Percentiles rank a stretch among this genome's conserved stretches.
Conservation (phyloP, 495 filamentous ascomycete species). For the Rostrohypoxylon terebratum region DNA sequence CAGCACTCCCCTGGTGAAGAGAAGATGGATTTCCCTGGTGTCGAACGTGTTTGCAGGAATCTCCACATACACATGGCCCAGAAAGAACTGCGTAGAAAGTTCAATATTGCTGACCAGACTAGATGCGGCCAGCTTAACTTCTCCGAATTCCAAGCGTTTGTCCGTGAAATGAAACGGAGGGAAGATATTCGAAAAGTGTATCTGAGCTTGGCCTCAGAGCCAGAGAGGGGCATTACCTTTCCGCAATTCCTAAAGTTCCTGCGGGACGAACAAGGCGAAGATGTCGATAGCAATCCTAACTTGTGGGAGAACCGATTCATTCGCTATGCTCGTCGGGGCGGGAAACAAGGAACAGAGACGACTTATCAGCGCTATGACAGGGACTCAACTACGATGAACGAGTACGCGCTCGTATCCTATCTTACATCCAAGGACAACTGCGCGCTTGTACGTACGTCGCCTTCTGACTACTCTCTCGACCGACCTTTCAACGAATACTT, state of each 20-base stretch:
- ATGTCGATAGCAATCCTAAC: constrained; percentile 71
- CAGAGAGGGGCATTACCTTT: constrained; percentile 71
- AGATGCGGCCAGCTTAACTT: constrained; percentile 74
- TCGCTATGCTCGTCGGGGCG: constrained; percentile 53
- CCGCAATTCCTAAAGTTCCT: constrained; percentile 83
- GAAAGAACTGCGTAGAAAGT: constrained; percentile 77
- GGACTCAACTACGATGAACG: constrained; percentile 71
- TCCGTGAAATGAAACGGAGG: constrained; percentile 82
- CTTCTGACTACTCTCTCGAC: constrained; percentile 71
- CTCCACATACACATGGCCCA: constrained; percentile 89
- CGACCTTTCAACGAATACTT: constrained; percentile 96
- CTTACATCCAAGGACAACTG: constrained; percentile 80
- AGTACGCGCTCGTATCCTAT: constrained; percentile 79
- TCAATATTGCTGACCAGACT: constrained; percentile 75
- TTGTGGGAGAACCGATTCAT: constrained; percentile 79
- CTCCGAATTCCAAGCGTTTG: constrained; percentile 82
- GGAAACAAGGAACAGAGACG: constrained; percentile 66
- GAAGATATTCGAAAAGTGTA: constrained; percentile 82
- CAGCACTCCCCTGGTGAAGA: constrained; percentile 70
- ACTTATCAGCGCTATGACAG: constrained; percentile 56
- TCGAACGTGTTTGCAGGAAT: constrained; percentile 84
- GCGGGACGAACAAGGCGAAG: constrained; percentile 75
- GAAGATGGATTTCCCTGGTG: constrained; percentile 76
- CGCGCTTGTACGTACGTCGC: constrained; percentile 63
- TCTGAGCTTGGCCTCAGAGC: constrained; percentile 61